Evolutionary conservation across 202 grass and related monocot genomes (phyloP), one percentile per base, ranked within the genome.

Genomic region (Eragrostis tef): DNA sequence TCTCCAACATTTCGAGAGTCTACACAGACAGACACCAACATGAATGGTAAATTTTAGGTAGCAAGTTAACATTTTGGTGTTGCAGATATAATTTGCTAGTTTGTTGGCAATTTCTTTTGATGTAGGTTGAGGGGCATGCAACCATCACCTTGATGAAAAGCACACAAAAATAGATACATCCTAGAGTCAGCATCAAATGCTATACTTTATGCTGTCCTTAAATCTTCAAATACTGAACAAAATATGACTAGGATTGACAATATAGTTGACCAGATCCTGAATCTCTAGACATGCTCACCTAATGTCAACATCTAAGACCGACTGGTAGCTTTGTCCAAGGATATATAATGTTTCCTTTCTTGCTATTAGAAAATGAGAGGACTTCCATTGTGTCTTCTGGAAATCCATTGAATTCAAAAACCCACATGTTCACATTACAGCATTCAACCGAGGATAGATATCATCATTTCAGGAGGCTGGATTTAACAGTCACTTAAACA

Each of bases 1-100:
- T 91, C 82, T 88, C 89, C 73, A 88, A 48, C 82, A 85, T 88
- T 70, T 91, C 86, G 64, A 88, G 78, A 44, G 81, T 88, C 57
- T 60, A 60, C 21, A 26, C 10, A n/a, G n/a, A 26, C 5, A 3
- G 2, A 26, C 89, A 49, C 20, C n/a, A 54, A 16, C n/a, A 16
- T 42, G 1, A n/a, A 74, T 56, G 21, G 21, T 29, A 65, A 73
- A 65, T 19, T 9, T 65, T 65, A 65, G 46, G 34, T 65, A 75
- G 9, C 10, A 83, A 67, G 62, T 26, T 27, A 51, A 81, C 17
- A 51, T 63, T 12, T 51, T 26, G 9, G 52, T 11, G 36, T 34
- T 27, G 3, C 31, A 39, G 12, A 39, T 9, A 29, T 9, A 75
- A 1, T 52, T 52, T 52, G 50, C 16, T 52, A 5, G 16, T 52